These are phyloP conservation scores for Neurospora sublineolata DNA, from an alignment of 495 filamentous ascomycete species.

Conservation along the genomic window DNA sequence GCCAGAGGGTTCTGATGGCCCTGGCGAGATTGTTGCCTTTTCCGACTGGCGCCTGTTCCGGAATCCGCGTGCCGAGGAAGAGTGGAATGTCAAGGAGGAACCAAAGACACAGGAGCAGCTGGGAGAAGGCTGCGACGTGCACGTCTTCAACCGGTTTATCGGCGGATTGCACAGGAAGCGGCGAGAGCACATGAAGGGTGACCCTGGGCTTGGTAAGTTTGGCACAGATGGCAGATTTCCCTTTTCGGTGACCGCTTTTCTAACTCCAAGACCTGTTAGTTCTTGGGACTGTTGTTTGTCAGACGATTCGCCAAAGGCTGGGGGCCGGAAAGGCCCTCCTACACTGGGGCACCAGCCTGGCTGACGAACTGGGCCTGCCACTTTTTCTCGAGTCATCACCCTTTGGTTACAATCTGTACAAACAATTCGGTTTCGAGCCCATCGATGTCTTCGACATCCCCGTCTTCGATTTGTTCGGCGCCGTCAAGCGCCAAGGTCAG, in stretches of 20 bases:
- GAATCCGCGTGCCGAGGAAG: constrained; percentile 11
- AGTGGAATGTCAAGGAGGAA: constrained; percentile 13
- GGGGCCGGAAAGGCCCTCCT: constrained; percentile 20
- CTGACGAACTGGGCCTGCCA: constrained; percentile 17
- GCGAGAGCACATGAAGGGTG: constrained; percentile 10
- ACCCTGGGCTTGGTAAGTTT: constrained; percentile 16
- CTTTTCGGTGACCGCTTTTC: not conserved
- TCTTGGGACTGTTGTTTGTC: constrained; percentile 14
- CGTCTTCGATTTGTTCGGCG: constrained; percentile 13
- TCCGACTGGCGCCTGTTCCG: constrained; percentile 14
- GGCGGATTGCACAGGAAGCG: constrained; percentile 9
- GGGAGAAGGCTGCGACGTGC: constrained; percentile 12
- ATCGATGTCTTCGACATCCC: constrained; percentile 14
- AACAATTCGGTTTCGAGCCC: constrained; percentile 15
- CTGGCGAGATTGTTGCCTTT: constrained; percentile 18
- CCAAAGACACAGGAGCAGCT: constrained; percentile 11
- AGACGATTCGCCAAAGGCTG: constrained; percentile 11
- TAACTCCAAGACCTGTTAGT: constrained; percentile 6
- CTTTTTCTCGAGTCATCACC: constrained; percentile 17
- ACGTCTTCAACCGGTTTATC: constrained; percentile 15
- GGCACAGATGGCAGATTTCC: not conserved
- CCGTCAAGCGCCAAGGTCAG: constrained; percentile 1
- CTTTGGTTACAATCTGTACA: constrained; percentile 17
- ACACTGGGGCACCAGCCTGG: constrained; percentile 13
- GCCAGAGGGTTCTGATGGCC: constrained; percentile 4